Conservation (phyloP, 1,139 yeast genomes). For the Suhomyces panamericanus region DNA sequence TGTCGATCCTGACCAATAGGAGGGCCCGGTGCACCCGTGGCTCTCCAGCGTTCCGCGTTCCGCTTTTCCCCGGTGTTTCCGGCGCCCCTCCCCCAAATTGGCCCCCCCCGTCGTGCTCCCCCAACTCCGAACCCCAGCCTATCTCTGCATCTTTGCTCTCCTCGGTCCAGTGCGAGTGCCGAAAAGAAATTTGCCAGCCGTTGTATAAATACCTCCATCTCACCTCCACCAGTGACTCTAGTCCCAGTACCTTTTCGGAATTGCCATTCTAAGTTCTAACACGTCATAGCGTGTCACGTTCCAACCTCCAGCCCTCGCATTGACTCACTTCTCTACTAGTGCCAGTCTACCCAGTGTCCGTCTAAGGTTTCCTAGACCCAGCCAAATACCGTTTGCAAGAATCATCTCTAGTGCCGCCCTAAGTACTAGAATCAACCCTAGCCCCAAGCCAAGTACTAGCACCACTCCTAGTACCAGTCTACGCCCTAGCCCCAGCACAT, state of each 20-base stretch:
- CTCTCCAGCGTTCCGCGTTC: neutral
- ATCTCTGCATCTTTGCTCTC: neutral
- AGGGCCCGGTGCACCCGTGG: neutral
- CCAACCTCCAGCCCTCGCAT: too few relatives aligned
- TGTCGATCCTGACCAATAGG: neutral
- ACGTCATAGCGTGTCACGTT: too few relatives aligned
- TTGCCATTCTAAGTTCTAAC: too few relatives aligned
- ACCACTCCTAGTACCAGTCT: neutral
- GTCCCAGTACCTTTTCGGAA: neutral
- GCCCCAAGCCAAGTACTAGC: neutral
- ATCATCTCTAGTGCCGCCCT: too few relatives aligned
- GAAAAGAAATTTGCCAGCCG: conserved; percentile 1
- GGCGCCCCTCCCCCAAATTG: neutral
- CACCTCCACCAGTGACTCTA: neutral
- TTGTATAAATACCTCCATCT: conserved; percentile 1
- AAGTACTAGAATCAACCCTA: too few relatives aligned
- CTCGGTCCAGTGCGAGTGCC: conserved; percentile 1
- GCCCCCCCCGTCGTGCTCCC: neutral
- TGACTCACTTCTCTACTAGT: too few relatives aligned
- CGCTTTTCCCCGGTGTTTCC: neutral
- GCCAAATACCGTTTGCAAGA: too few relatives aligned
- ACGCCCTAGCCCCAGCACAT: too few relatives aligned
- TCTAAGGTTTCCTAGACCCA: too few relatives aligned
- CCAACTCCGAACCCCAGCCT: neutral
- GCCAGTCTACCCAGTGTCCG: too few relatives aligned